Evolutionary conservation across 1,284 basidiomycete species (phyloP), one percentile per base, ranked within the genome.

Genomic region (Tylopilus sp.): DNA sequence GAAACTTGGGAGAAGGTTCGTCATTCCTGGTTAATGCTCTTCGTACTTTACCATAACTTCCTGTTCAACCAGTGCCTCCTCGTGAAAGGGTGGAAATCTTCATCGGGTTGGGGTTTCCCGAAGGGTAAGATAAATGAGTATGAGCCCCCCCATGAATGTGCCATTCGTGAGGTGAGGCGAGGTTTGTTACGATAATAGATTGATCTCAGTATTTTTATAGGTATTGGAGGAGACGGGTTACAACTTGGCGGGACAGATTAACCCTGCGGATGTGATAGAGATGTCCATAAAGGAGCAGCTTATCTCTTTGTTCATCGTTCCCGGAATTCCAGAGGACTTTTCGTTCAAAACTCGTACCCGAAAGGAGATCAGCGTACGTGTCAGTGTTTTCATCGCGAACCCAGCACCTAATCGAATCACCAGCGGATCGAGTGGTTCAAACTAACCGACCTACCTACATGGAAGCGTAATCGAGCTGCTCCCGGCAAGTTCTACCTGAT

Each of bases 101-200:
- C 88, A 24, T 90, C 96, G 7, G 92, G 94, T 6, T 99, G 97
- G 97, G 92, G 93, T 26, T 99, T 99, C 72, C 97, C 97, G 2
- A 94, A 97, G 70, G 97, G 97, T 48, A 99, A 99, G 76, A 99
- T 99, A 72, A 99, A 99, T 65, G 88, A 96, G 70, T 83, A 89
- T 57, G 94, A 98, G 73, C 84, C 87, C 39, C 81, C 88, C 60
- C 79, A 85, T 59, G 81, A 81, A 61, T 97, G 95, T 72, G 95
- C 95, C 7, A 80, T 92, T 54, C 84, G 95, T 67, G 95, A 98
- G 78, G 94, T 95, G 59, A 55, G 79, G 65, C 29, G 26, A 40
- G 20, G 46, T 25, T 46, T 42, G 28, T 47, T 43, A 5, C 49
- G 20, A 48, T 26, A 48, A 32, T 43, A 29, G 15, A 7, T n/a